Percentiles rank a stretch among this genome's conserved stretches.
Evolutionary conservation across 257 asterid species (phyloP).

Genomic region (Solanum chilense): DNA sequence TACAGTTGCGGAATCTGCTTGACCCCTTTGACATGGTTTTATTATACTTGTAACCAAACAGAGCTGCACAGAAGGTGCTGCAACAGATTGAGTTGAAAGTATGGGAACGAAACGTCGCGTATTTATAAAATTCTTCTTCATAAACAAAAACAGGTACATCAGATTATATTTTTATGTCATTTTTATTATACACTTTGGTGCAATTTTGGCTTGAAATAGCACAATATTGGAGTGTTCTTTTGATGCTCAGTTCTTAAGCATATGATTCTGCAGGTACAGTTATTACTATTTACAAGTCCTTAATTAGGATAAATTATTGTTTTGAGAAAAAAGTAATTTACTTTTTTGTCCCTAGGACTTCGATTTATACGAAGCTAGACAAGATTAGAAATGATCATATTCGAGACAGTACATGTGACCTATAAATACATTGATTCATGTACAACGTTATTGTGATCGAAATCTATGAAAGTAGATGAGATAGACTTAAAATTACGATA

Average conservation of each 20-base stretch:
- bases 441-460: background rate
- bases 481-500: background rate
- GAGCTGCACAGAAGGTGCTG: background rate
- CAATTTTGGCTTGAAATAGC: background rate
- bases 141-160: background rate
- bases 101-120: background rate
- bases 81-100: background rate
- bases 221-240: background rate
- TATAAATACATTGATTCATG: background rate
- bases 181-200: background rate
- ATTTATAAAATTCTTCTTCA: background rate
- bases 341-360: background rate
- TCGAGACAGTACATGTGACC: background rate
- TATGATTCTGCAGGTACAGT: background rate
- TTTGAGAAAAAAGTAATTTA: background rate
- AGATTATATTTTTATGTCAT: background rate
- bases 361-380: background rate
- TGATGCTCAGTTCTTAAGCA: background rate
- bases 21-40: background rate
- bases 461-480: background rate
- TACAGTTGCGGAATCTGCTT: constrained; percentile 5
- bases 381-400: background rate
- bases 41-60: background rate
- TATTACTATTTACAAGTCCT: background rate
- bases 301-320: background rate